Evolutionary conservation across 805 yeast species (phyloP), one percentile per base, ranked within the genome.

Genomic region (Metschnikowia koreensis): DNA sequence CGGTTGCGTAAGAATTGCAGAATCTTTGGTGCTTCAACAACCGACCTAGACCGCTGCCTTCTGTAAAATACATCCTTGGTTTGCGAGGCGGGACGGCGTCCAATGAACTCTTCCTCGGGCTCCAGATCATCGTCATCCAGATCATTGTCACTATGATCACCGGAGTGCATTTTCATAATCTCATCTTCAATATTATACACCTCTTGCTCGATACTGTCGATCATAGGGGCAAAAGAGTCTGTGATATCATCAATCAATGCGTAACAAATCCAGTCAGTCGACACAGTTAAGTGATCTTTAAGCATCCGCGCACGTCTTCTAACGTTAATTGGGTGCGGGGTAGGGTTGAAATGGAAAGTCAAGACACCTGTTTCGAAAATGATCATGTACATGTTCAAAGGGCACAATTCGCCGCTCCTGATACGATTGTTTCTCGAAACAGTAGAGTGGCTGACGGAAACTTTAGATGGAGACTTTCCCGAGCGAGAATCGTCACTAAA

Each of bases 191-290:
- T 94, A n/a, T 83, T 80, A 65, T 91, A 90, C 22, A 94, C 98
- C 62, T 94, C 99, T 53, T 85, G 90, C 65, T 94, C 98, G 47
- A 94, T 92, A 44, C 93, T 82, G 52, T 89, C 96, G 56, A 94
- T 92, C 86, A 94, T 83, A 2, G 99, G 99, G 0, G 96, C 98
- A 75, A 89, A 94, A 0, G 96, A 96, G 75, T 94, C 99, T 0
- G 97, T 93, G 57, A 94, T 89, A 66, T 94, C 98, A 73, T 94
- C 99, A 60, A 94, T 89, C 56, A 94, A 72, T 0, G 98, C 98
- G 70, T 94, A 94, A 1, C 97, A 93, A 43, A 94, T 86, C 99
- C 99, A 94, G 67, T 94, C 98, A 0, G 97, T 83, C 2, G 93
- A 82, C 6, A 94, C 96, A 2, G 89, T 89, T 55, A 94, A 74